These are phyloP conservation scores for Lycium ferocissimum DNA, from an alignment of 257 asterid species.

Conservation along the genomic window DNA sequence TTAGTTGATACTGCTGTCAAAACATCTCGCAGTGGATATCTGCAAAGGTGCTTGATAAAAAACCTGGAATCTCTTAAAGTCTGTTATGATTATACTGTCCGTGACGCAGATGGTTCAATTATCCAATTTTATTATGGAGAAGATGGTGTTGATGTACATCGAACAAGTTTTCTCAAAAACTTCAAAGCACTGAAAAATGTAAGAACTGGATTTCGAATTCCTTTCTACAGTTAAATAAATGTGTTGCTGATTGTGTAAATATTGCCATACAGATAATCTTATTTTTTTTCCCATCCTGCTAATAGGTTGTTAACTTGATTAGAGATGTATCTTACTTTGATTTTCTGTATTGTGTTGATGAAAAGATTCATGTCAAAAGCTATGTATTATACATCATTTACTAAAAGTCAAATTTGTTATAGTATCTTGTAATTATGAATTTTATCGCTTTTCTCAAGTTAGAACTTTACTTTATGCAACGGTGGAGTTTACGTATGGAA, in stretches of 20 bases:
- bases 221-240: not conserved
- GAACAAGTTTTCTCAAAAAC: constrained; percentile 84
- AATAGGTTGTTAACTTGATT: constrained; percentile 14
- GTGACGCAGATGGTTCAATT: constrained; percentile 96
- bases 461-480: not conserved
- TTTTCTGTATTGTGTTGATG: constrained; percentile 12
- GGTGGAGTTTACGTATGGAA: not conserved
- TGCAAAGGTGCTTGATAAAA: constrained; percentile 87
- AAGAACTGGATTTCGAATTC: constrained; percentile 36
- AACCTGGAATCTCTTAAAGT: constrained; percentile 94
- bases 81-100: constrained; percentile 89
- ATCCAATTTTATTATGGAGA: constrained; percentile 93
- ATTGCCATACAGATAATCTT: not conserved
- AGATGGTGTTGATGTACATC: constrained; percentile 93
- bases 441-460: not conserved
- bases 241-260: not conserved
- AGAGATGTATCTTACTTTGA: constrained; percentile 29
- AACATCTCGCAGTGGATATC: constrained; percentile 99
- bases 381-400: not conserved
- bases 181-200: constrained; percentile 83
- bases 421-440: not conserved
- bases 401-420: not conserved
- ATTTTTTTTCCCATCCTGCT: not conserved
- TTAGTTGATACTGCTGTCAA: constrained; percentile 98
- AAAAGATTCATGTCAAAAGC: not conserved